A percentile compares a stretch with the other conserved stretches of the same genome.
These are phyloP conservation scores for Clohesyomyces aquaticus DNA, from an alignment of 495 filamentous ascomycete species.

Conservation along the genomic window DNA sequence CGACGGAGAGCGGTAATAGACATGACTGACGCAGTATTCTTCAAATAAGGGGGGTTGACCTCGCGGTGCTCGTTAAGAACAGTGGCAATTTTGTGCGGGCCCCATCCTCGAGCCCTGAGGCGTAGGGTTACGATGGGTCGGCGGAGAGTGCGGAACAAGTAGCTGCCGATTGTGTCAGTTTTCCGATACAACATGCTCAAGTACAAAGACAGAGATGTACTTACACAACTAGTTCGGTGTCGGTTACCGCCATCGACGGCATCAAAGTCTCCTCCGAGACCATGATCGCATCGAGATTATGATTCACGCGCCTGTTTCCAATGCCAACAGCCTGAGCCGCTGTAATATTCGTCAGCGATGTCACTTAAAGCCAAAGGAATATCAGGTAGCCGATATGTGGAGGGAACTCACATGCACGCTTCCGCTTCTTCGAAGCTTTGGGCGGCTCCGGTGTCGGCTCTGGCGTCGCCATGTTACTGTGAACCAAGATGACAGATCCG, in stretches of 20 bases:
- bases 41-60: background rate
- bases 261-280: background rate
- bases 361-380: background rate
- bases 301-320: background rate
- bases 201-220: too few species aligned
- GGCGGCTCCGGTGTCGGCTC: too few species aligned
- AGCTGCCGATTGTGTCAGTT: background rate
- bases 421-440: too few species aligned
- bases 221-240: constrained; percentile 6
- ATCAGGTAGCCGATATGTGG: too few species aligned
- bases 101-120: background rate
- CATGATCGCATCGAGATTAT: background rate
- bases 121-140: background rate
- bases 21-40: background rate
- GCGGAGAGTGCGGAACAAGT: background rate
- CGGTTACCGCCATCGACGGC: background rate
- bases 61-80: constrained; percentile 1
- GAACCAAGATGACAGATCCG: too few species aligned
- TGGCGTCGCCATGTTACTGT: too few species aligned
- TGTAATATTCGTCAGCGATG: background rate
- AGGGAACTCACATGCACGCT: too few species aligned
- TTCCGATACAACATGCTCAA: background rate
- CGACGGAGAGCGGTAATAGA: background rate
- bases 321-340: background rate
- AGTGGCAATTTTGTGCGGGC: background rate